phyloP scores from a whole-genome alignment of 768 basidiomycete species.

The Calocybe gangraenosa region DNA sequence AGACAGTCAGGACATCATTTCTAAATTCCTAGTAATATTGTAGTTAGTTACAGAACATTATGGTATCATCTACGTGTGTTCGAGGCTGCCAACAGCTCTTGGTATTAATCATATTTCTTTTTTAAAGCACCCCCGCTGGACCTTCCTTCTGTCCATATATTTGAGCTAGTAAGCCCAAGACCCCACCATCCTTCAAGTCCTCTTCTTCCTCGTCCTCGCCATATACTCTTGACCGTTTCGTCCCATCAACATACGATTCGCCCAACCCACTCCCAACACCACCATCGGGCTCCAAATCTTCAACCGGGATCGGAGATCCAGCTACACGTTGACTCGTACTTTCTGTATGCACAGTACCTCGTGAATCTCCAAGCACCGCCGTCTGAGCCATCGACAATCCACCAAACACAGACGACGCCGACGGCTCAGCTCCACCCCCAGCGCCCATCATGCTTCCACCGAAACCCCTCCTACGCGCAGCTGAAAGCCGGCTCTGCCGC shows the following conservation, averaged over 20 bases:
- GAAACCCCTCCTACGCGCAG: constrained; percentile 41
- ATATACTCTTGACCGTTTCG: constrained; percentile 34
- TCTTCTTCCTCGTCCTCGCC: constrained; percentile 57
- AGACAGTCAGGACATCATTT: too few species aligned
- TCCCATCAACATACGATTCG: constrained; percentile 75
- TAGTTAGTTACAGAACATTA: constrained; percentile 7
- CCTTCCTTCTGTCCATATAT: constrained; percentile 70
- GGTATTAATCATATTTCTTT: constrained; percentile 11
- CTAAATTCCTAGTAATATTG: not conserved
- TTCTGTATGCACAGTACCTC: constrained; percentile 41
- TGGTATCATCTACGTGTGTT: constrained; percentile 9
- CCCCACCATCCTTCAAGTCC: constrained; percentile 75
- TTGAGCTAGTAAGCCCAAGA: constrained; percentile 81
- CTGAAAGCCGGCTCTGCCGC: constrained; percentile 60
- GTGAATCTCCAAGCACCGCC: constrained; percentile 72
- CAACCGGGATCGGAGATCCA: constrained; percentile 24
- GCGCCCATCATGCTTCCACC: constrained; percentile 41
- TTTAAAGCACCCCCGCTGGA: constrained; percentile 38
- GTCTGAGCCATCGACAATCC: constrained; percentile 60
- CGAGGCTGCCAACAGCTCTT: not conserved
- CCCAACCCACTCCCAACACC: constrained; percentile 61
- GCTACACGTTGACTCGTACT: constrained; percentile 5
- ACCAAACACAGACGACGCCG: constrained; percentile 44
- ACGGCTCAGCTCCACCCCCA: constrained; percentile 17
- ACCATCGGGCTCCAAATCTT: constrained; percentile 47